Percentiles rank a stretch among this genome's conserved stretches.
These are phyloP conservation scores for Acacia acuminata DNA, from an alignment of 306 rosid species.

Conservation along the genomic window DNA sequence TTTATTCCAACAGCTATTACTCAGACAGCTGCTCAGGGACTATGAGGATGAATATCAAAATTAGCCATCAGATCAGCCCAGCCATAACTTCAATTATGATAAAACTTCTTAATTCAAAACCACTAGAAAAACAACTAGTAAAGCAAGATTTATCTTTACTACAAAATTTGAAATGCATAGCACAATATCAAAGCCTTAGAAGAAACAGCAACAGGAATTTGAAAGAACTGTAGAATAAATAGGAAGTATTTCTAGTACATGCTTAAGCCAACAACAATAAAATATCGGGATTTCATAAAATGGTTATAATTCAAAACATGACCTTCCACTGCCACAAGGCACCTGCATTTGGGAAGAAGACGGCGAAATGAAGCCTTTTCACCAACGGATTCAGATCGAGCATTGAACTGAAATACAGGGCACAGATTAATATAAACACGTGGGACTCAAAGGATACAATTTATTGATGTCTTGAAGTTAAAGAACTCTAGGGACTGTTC, in stretches of 20 bases:
- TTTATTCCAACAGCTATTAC: conserved; percentile 15
- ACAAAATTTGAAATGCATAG: neutral
- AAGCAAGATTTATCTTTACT: neutral
- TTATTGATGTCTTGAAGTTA: neutral
- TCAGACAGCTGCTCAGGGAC: neutral
- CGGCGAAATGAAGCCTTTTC: conserved; percentile 84
- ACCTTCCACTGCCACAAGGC: conserved; percentile 86
- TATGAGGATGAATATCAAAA: conserved; percentile 16
- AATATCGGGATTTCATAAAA: neutral
- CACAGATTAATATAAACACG: conserved; percentile 19
- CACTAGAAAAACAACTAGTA: neutral
- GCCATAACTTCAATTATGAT: conserved; percentile 11
- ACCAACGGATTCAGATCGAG: conserved; percentile 73
- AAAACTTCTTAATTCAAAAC: neutral
- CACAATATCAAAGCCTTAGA: neutral
- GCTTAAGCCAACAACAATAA: neutral
- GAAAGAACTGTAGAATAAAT: neutral
- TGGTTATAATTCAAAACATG: conserved; percentile 33
- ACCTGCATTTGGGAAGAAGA: conserved; percentile 70
- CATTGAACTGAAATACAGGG: conserved; percentile 67
- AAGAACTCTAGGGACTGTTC: conserved; percentile 17
- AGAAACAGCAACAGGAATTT: neutral
- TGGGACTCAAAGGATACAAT: neutral
- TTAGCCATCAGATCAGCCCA: neutral
- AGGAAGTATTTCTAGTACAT: conserved; percentile 12